Percentiles rank a stretch among this genome's conserved stretches.
Conservation (phyloP, 2,329 filamentous ascomycete genomes). For the Fusarium sp. region DNA sequence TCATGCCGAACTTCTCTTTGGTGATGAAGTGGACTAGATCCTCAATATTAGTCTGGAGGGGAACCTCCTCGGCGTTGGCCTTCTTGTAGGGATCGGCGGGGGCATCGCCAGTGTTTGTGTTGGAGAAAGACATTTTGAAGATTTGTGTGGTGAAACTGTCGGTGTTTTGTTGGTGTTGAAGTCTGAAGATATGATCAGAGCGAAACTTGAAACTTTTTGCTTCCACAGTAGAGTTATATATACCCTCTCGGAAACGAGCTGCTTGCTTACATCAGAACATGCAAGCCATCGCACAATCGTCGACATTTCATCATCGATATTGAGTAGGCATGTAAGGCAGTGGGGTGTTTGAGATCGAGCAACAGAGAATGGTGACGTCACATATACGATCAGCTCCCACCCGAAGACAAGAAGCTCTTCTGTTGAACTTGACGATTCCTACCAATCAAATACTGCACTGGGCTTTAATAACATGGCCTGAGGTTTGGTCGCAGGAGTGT, state of each 20-base stretch:
- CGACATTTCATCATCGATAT: slow-evolving; percentile 49
- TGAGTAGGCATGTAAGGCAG: slow-evolving; percentile 12
- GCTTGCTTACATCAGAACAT: slow-evolving; percentile 31
- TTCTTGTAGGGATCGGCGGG: slow-evolving; percentile 83
- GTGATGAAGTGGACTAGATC: slow-evolving; percentile 79
- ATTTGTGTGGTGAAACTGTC: slow-evolving; percentile 3
- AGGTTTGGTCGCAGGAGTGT: background rate
- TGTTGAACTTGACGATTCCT: slow-evolving; percentile 16
- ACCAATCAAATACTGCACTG: slow-evolving; percentile 16
- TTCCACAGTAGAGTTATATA: slow-evolving; percentile 36
- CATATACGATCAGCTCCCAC: slow-evolving; percentile 9
- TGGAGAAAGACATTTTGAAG: slow-evolving; percentile 60
- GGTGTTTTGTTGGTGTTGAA: slow-evolving; percentile 20
- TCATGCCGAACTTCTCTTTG: slow-evolving; percentile 85
- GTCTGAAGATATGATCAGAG: slow-evolving; percentile 27
- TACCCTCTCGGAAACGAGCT: slow-evolving; percentile 21
- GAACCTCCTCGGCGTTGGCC: slow-evolving; percentile 74
- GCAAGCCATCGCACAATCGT: slow-evolving; percentile 42
- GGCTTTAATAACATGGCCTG: background rate
- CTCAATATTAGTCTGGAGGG: slow-evolving; percentile 80
- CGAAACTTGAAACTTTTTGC: slow-evolving; percentile 9
- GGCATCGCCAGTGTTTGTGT: slow-evolving; percentile 72
- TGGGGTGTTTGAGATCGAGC: slow-evolving; percentile 31
- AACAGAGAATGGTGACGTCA: slow-evolving; percentile 40
- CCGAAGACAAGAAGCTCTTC: slow-evolving; percentile 7